A percentile compares a stretch with the other conserved stretches of the same genome.
These are phyloP conservation scores for Vitis hybrid DNA, from an alignment of 177 flowering plant genomes.

Conservation along the genomic window DNA sequence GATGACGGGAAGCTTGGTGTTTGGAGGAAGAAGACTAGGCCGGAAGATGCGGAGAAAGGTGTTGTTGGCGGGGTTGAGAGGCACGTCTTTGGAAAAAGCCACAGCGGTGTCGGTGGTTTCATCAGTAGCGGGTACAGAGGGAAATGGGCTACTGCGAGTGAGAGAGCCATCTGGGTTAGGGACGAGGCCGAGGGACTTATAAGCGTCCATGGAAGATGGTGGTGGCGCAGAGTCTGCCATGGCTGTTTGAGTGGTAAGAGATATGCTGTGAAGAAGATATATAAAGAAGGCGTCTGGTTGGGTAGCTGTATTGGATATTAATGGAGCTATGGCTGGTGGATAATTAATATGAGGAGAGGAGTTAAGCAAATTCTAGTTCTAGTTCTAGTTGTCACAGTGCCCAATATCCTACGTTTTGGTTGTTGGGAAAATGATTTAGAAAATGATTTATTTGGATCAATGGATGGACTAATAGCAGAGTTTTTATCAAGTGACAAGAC, in stretches of 20 bases:
- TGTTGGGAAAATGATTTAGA: too few relatives aligned
- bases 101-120: constrained; percentile 1
- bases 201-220: constrained; percentile 36
- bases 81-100: constrained; percentile 50
- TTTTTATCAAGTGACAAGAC: too few relatives aligned
- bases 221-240: constrained; percentile 11
- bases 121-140: constrained; percentile 29
- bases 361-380: too few relatives aligned
- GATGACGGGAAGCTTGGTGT: constrained; percentile 44
- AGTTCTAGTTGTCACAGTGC: too few relatives aligned
- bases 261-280: too few relatives aligned
- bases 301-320: too few relatives aligned
- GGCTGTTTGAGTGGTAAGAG: neutral
- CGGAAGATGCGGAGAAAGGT: constrained; percentile 52
- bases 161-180: constrained; percentile 58
- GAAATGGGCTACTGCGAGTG: constrained; percentile 28
- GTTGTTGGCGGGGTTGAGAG: constrained; percentile 35
- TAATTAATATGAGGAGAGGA: too few relatives aligned
- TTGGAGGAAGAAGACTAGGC: constrained; percentile 19
- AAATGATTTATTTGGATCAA: too few relatives aligned
- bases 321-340: too few relatives aligned
- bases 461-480: too few relatives aligned
- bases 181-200: constrained; percentile 32
- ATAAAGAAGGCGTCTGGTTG: too few relatives aligned
- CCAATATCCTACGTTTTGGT: too few relatives aligned